phyloP scores from a whole-genome alignment of 2,329 filamentous ascomycete species.

The Alternaria ventricosa region DNA sequence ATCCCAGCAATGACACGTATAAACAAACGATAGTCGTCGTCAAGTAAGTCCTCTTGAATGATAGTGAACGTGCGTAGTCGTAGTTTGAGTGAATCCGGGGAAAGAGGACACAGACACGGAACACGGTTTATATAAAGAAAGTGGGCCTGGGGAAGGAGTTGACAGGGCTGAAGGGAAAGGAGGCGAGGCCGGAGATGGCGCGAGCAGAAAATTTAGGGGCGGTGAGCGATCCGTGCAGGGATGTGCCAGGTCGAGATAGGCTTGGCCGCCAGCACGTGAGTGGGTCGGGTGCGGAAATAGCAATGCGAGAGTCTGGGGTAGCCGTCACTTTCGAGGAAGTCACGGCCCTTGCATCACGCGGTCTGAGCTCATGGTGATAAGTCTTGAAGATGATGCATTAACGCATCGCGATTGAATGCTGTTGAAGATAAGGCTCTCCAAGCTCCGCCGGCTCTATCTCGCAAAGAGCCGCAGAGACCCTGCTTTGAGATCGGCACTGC shows the following conservation, averaged over 20 bases:
- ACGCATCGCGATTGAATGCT: neutral
- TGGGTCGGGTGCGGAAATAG: neutral
- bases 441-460: conserved; percentile 5
- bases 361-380: neutral
- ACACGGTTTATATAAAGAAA: conserved; percentile 20
- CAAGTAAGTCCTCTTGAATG: neutral
- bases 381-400: neutral
- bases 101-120: conserved; percentile 5
- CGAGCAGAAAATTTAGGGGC: conserved; percentile 18
- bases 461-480: conserved; percentile 1
- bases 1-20: conserved; percentile 7
- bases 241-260: neutral
- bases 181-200: conserved; percentile 8
- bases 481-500: conserved; percentile 11
- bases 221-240: conserved; percentile 25
- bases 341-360: neutral
- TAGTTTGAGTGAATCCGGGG: conserved; percentile 11
- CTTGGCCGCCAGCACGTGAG: conserved; percentile 3
- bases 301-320: conserved; percentile 3
- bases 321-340: neutral
- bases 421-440: neutral
- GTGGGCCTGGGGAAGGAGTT: conserved; percentile 7
- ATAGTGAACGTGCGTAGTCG: conserved; percentile 2
- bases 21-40: conserved; percentile 1
- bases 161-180: conserved; percentile 9